Evolutionary conservation across 768 basidiomycete genomes (phyloP), one percentile per base, ranked within the genome.

Genomic region (Boletus sensibilis): DNA sequence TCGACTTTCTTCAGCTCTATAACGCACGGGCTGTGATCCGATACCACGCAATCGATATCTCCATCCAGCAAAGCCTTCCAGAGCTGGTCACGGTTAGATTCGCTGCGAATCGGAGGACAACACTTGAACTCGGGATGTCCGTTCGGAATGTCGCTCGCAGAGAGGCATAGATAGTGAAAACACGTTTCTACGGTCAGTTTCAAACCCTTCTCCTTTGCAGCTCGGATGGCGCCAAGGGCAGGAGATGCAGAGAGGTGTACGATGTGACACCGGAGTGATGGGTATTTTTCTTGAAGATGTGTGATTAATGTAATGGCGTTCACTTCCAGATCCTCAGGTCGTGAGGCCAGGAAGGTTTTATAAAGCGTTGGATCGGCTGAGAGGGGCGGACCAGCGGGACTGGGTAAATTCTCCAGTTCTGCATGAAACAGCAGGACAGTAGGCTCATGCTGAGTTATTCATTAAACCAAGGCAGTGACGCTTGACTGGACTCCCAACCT

Each of bases 171-270:
- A 75, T 99, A 99, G 72, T 99, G 96, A 75, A 96, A 98, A 72
- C 95, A 98, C 1, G 96, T 99, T 78, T 99, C 96, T 48, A 94
- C 92, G 0, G 94, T 93, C 50, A 99, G 75, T 10, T 86, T 85
- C 34, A 84, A 72, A 0, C 88, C 84, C 1, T 81, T 74, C 1
- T 75, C 69, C 64, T 79, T 85, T 5, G 94, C 94, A 45, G 81
- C 77, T 40, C 83, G 82, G 57, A 98, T 84, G 38, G 83, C 62
- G 4, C 88, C 90, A 20, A 99, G 82, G 6, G 94, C 92, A 21
- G 80, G 76, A 5, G 94, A 80, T 5, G 95, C 89, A 50, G 94
- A 94, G 48, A 99, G 84, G 74, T 99, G 96, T 44, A 98, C 96
- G 60, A 99, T 92, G 74, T 99, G 96, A 59, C 88, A 90, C 21